These are phyloP conservation scores for Grosmannia penicillata DNA, from an alignment of 2,329 filamentous ascomycete species.

Conservation along the genomic window DNA sequence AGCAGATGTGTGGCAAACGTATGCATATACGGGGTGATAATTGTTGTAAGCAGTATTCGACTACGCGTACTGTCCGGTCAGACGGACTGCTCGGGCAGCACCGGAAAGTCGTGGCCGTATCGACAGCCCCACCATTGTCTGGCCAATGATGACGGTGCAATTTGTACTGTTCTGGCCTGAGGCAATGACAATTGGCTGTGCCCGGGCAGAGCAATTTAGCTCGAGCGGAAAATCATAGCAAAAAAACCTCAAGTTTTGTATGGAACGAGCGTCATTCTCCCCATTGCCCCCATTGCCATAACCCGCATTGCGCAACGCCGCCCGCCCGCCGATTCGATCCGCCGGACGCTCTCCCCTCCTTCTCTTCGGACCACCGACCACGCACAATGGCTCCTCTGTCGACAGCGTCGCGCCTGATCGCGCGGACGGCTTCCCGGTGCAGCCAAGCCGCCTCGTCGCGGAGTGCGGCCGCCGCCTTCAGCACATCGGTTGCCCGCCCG, in stretches of 20 bases:
- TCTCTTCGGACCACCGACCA: constrained; percentile 5
- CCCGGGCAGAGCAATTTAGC: background rate
- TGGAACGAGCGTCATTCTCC: no score
- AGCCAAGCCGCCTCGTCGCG: constrained; percentile 22
- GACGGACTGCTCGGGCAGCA: constrained; percentile 10
- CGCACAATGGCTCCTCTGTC: constrained; percentile 52
- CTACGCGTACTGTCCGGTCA: no score
- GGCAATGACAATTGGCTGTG: constrained; percentile 3
- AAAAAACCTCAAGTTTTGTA: constrained; percentile 2
- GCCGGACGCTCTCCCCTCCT: no score
- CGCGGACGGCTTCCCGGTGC: constrained; percentile 31
- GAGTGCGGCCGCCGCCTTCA: constrained; percentile 19
- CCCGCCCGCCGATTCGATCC: constrained; percentile 12
- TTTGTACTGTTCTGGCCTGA: constrained; percentile 11
- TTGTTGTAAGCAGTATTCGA: no score
- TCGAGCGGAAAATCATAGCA: background rate
- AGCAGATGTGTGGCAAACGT: no score
- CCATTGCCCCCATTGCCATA: background rate
- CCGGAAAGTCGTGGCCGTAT: constrained; percentile 6
- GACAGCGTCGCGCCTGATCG: constrained; percentile 52
- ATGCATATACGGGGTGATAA: no score
- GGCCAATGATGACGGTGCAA: constrained; percentile 9
- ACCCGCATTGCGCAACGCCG: constrained; percentile 13
- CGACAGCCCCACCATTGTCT: background rate
- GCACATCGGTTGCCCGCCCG: constrained; percentile 28